Evolutionary conservation across 495 filamentous ascomycete species (phyloP).

Genomic region (Trypethelium eluteriae): DNA sequence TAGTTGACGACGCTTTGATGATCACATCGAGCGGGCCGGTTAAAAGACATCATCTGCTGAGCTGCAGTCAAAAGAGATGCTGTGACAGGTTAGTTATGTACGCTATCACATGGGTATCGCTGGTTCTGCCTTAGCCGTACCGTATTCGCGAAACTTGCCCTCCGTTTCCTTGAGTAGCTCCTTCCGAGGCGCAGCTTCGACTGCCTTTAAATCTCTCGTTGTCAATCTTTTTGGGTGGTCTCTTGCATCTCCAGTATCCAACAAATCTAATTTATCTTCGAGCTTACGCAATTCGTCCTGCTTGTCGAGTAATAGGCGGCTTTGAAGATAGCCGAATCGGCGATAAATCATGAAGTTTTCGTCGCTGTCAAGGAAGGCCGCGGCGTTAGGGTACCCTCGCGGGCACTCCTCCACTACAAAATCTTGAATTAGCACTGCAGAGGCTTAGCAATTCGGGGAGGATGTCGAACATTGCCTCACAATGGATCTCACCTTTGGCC

Average conservation of each 20-base stretch:
- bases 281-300: conserved; percentile 28
- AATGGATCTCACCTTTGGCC: too few relatives aligned
- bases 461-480: too few relatives aligned
- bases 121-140: not conserved
- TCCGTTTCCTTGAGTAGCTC: not conserved
- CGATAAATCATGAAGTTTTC: conserved; percentile 32
- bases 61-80: conserved; percentile 21
- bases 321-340: conserved; percentile 31
- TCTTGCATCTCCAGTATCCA: conserved; percentile 19
- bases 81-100: not conserved
- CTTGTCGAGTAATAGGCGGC: conserved; percentile 27
- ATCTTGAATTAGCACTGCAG: not conserved
- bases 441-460: not conserved
- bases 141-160: not conserved
- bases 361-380: conserved; percentile 32
- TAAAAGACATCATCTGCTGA: conserved; percentile 23
- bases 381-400: conserved; percentile 27
- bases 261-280: conserved; percentile 25
- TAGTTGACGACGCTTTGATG: conserved; percentile 23
- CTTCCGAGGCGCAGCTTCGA: not conserved
- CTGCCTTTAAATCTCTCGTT: not conserved
- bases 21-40: conserved; percentile 18
- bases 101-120: too few relatives aligned
- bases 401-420: not conserved
- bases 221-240: not conserved